These are phyloP conservation scores for Corymbia calophylla DNA, from an alignment of 441 rosid species.

Conservation along the genomic window DNA sequence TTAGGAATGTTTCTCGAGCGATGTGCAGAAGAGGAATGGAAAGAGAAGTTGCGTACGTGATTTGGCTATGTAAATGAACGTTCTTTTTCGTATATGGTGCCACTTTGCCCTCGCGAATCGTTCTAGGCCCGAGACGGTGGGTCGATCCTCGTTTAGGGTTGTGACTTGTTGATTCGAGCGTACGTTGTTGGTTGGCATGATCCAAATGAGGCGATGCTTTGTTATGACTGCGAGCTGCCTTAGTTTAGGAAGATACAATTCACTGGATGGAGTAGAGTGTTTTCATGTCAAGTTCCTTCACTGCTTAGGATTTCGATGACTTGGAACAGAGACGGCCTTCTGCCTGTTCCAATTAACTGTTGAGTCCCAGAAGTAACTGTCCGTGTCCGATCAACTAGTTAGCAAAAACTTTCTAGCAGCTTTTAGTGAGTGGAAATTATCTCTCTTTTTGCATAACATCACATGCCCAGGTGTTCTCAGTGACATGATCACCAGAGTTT, in stretches of 20 bases:
- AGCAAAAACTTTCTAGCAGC: neutral
- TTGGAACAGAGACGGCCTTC: neutral
- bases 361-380: neutral
- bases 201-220: neutral
- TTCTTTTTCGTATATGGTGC: neutral
- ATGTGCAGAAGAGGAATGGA: neutral
- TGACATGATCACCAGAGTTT: neutral
- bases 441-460: neutral
- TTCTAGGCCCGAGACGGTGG: neutral
- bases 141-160: neutral
- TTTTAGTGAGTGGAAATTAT: neutral
- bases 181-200: neutral
- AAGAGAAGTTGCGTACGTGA: neutral
- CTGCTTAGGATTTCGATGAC: neutral
- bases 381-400: neutral
- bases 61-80: neutral
- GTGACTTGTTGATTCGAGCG: neutral
- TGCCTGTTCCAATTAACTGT: neutral
- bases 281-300: neutral
- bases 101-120: neutral
- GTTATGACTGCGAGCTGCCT: neutral
- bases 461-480: neutral
- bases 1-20: neutral
- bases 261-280: neutral
- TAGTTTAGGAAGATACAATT: neutral